These are phyloP conservation scores for Polyrhizophydium stewartii DNA, from an alignment of 371 early-diverging fungal genomes.

Conservation along the genomic window DNA sequence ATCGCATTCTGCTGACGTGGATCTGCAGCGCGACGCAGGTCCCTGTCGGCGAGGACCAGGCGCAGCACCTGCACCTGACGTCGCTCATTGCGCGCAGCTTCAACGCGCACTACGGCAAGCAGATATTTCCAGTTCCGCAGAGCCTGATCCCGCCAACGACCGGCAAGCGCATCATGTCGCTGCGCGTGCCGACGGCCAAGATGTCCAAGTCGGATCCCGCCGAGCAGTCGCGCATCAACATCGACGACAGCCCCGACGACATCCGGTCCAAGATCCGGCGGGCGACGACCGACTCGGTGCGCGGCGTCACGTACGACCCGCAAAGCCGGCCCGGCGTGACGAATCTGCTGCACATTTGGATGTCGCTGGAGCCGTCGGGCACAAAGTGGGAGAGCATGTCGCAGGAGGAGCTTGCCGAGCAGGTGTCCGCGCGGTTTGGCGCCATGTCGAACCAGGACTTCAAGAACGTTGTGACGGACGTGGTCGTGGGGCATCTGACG, in stretches of 20 bases:
- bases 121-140: constrained; percentile 65
- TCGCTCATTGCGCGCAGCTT: constrained; percentile 69
- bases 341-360: constrained; percentile 72
- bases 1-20: too few species aligned
- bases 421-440: constrained; percentile 21
- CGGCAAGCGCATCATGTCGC: constrained; percentile 80
- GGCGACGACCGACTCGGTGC: constrained; percentile 68
- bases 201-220: constrained; percentile 91
- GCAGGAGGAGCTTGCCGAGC: constrained; percentile 38
- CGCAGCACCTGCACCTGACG: constrained; percentile 87
- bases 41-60: constrained; percentile 93
- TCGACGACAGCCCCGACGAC: constrained; percentile 64
- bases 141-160: constrained; percentile 52
- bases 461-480: constrained; percentile 69
- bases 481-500: constrained; percentile 50
- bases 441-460: constrained; percentile 51
- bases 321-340: constrained; percentile 73
- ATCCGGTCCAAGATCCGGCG: constrained; percentile 69
- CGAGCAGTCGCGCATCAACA: constrained; percentile 67
- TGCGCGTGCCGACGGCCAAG: constrained; percentile 70
- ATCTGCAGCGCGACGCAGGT: constrained; percentile 71
- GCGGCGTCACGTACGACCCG: constrained; percentile 71
- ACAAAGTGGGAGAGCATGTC: constrained; percentile 22
- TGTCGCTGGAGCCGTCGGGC: constrained; percentile 1
- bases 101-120: constrained; percentile 60